Evolutionary conservation across 768 basidiomycete genomes (phyloP).

Genomic region (Phanerodontia chrysosporium): DNA sequence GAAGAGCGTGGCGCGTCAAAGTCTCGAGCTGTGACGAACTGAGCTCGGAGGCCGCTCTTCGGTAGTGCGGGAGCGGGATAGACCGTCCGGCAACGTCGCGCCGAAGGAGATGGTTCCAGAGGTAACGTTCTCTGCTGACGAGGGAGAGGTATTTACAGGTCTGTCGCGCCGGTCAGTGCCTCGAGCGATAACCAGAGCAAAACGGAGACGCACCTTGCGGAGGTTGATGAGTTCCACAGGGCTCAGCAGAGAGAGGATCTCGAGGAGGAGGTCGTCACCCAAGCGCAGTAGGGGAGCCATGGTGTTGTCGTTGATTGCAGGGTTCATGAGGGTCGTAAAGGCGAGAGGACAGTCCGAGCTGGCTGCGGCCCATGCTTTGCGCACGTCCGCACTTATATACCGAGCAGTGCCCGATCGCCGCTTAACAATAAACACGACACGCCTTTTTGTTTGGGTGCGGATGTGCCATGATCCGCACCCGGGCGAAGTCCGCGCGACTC

Average conservation of each 20-base stretch:
- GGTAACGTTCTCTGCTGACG: constrained; percentile 6
- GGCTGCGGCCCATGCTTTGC: background rate
- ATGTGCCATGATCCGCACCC: constrained; percentile 5
- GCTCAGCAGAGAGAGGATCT: constrained; percentile 5
- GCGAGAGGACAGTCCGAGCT: background rate
- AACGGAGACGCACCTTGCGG: constrained; percentile 5
- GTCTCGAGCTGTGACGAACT: background rate
- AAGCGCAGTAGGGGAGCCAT: constrained; percentile 6
- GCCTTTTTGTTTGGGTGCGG: constrained; percentile 11
- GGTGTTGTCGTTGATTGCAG: background rate
- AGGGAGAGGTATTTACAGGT: constrained; percentile 11
- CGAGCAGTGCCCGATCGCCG: background rate
- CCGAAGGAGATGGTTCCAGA: constrained; percentile 8
- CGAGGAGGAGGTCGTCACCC: constrained; percentile 12
- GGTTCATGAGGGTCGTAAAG: background rate
- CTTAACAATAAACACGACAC: constrained; percentile 5
- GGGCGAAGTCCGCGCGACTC: constrained; percentile 2
- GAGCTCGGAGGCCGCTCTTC: background rate
- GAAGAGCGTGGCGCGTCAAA: constrained; percentile 11
- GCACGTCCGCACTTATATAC: background rate
- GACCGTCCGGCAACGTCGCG: constrained; percentile 8
- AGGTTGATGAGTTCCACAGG: constrained; percentile 5
- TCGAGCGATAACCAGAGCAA: background rate
- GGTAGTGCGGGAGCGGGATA: constrained; percentile 8
- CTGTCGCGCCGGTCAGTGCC: background rate